phyloP scores from a whole-genome alignment of 495 filamentous ascomycete species.

The Podospora fimiseda region DNA sequence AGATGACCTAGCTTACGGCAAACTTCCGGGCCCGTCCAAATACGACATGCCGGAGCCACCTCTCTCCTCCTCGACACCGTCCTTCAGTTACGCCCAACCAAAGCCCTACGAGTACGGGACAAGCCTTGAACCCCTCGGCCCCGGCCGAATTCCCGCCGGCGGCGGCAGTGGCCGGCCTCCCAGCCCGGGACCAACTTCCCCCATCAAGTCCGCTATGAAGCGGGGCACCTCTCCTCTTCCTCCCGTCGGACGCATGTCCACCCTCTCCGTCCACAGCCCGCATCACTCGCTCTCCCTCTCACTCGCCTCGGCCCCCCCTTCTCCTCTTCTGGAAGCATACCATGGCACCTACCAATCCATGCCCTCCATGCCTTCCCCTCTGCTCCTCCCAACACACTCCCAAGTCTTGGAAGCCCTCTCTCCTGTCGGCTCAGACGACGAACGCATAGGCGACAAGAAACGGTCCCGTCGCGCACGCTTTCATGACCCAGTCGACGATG shows the following conservation, averaged over 20 bases:
- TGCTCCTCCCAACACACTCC: conserved; percentile 39
- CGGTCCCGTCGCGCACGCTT: conserved; percentile 52
- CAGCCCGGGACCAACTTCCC: conserved; percentile 16
- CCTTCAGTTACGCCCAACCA: conserved; percentile 42
- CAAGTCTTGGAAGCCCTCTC: conserved; percentile 36
- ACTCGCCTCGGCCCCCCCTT: conserved; percentile 58
- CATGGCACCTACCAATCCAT: conserved; percentile 91
- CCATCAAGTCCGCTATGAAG: conserved; percentile 30
- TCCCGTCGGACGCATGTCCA: conserved; percentile 44
- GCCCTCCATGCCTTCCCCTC: conserved; percentile 86
- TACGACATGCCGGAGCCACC: conserved; percentile 24
- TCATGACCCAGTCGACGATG: conserved; percentile 77
- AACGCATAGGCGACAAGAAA: conserved; percentile 31
- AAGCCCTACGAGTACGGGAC: conserved; percentile 41
- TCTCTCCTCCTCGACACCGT: conserved; percentile 20
- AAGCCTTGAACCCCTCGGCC: conserved; percentile 9
- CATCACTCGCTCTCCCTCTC: conserved; percentile 33
- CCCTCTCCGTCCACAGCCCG: conserved; percentile 37
- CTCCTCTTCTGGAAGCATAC: conserved; percentile 87
- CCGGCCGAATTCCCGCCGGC: conserved; percentile 18
- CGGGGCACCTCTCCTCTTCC: conserved; percentile 42
- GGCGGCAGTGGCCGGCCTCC: conserved; percentile 24
- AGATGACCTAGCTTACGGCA: conserved; percentile 43
- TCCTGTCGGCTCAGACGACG: conserved; percentile 39
- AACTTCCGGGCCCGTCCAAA: conserved; percentile 22